phyloP scores from a whole-genome alignment of 2,329 filamentous ascomycete genomes.

The Trichoderma polysporum region DNA sequence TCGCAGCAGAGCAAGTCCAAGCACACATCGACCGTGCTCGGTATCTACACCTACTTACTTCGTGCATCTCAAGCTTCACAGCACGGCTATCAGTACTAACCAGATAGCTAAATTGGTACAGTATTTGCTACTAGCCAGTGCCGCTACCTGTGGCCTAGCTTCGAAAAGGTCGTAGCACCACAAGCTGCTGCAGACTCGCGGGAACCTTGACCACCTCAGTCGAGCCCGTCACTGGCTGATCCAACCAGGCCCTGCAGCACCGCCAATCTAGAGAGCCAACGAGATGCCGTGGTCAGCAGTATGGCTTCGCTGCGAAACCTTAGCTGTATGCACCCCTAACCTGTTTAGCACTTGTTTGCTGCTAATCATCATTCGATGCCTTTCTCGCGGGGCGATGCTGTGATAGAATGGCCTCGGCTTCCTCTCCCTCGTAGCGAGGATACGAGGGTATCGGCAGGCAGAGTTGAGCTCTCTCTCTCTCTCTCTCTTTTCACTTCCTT shows the following conservation, averaged over 20 bases:
- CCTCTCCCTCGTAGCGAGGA: not conserved
- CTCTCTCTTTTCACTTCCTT: not conserved
- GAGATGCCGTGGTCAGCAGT: not conserved
- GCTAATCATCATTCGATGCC: not conserved
- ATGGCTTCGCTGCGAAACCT: conserved; percentile 13
- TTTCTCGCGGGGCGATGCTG: not conserved
- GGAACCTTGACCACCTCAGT: not conserved
- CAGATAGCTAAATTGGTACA: not conserved
- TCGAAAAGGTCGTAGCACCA: not conserved
- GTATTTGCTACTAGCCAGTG: not conserved
- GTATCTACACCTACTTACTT: not conserved
- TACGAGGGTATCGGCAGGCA: not conserved
- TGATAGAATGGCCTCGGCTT: not conserved
- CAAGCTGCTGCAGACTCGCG: conserved; percentile 10
- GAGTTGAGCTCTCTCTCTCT: not conserved
- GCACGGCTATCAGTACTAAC: not conserved
- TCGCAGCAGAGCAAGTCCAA: not conserved
- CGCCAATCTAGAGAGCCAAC: conserved; percentile 4
- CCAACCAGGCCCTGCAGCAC: not conserved
- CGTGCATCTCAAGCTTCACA: not conserved
- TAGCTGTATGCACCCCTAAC: not conserved
- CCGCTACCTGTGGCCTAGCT: not conserved
- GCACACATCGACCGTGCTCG: not conserved
- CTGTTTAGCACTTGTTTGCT: not conserved
- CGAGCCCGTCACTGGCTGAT: not conserved